phyloP scores from a whole-genome alignment of 192 early-diverging fungal species.

The Coemansia sp. region DNA sequence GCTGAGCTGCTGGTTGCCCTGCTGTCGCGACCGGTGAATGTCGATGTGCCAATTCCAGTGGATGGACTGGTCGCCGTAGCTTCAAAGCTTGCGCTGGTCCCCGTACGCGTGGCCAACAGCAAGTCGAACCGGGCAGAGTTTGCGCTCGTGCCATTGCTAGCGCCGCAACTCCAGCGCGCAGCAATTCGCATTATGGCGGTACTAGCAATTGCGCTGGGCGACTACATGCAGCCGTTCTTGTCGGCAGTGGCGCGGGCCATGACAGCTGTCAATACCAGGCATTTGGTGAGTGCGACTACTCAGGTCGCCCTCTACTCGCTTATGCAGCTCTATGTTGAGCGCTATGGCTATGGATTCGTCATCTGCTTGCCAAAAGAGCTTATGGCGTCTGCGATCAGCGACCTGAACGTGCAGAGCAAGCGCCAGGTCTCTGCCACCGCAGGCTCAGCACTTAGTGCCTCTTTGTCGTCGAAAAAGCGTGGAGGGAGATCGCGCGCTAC shows the following conservation, averaged over 20 bases:
- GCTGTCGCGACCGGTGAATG: constrained; percentile 32
- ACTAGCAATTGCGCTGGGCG: constrained; percentile 34
- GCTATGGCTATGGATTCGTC: constrained; percentile 44
- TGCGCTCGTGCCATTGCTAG: constrained; percentile 30
- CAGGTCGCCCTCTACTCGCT: constrained; percentile 38
- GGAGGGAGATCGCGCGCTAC: constrained; percentile 16
- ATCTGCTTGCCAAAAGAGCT: constrained; percentile 42
- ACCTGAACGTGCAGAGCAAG: constrained; percentile 25
- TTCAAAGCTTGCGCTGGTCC: constrained; percentile 38
- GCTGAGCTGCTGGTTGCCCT: constrained; percentile 35
- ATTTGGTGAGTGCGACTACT: constrained; percentile 26
- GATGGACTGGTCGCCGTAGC: constrained; percentile 27
- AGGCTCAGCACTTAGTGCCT: neutral
- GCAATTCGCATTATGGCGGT: constrained; percentile 45
- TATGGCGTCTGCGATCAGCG: constrained; percentile 21
- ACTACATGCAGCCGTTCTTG: constrained; percentile 44
- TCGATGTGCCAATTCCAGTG: constrained; percentile 32
- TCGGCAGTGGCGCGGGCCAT: constrained; percentile 33
- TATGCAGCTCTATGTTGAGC: constrained; percentile 39
- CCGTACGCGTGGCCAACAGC: constrained; percentile 35
- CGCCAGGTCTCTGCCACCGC: constrained; percentile 1
- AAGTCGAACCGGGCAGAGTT: constrained; percentile 44
- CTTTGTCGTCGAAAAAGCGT: constrained; percentile 32
- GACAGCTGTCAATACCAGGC: constrained; percentile 26
- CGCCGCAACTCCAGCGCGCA: constrained; percentile 45